These are phyloP conservation scores for Bruguiera parviflora DNA, from an alignment of 345 rosid species.

Conservation along the genomic window DNA sequence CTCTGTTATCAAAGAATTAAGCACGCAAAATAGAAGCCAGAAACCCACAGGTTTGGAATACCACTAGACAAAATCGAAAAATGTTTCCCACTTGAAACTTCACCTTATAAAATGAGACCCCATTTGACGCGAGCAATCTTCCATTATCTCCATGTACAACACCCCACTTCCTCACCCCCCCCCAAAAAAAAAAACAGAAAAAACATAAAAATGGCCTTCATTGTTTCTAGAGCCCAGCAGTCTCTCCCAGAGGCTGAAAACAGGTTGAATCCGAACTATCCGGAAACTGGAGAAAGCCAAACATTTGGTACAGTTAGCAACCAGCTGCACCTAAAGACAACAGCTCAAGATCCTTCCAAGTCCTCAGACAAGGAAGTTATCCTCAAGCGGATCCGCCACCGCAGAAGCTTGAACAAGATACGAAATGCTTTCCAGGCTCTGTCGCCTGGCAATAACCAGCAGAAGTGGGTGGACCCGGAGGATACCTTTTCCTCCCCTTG, in stretches of 20 bases:
- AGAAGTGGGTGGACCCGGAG: conserved; percentile 29
- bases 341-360: conserved; percentile 16
- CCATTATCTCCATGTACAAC: background rate
- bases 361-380: conserved; percentile 32
- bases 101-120: too few relatives aligned
- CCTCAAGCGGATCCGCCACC: conserved; percentile 48
- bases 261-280: background rate
- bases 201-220: conserved; percentile 9
- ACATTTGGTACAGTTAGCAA: conserved; percentile 12
- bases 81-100: conserved; percentile 1
- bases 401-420: conserved; percentile 31
- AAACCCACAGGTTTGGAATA: conserved; percentile 18
- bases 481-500: conserved; percentile 46
- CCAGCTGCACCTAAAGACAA: conserved; percentile 38
- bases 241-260: conserved; percentile 11
- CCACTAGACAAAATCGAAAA: background rate
- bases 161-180: background rate
- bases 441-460: background rate
- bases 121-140: background rate
- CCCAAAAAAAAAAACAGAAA: too few relatives aligned
- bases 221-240: conserved; percentile 8
- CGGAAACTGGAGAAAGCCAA: conserved; percentile 18
- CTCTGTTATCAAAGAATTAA: background rate
- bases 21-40: background rate
- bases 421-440: conserved; percentile 29